Evolutionary conservation across 768 basidiomycete species (phyloP), one percentile per base, ranked within the genome.

Genomic region (Rhizopogon roseolus): DNA sequence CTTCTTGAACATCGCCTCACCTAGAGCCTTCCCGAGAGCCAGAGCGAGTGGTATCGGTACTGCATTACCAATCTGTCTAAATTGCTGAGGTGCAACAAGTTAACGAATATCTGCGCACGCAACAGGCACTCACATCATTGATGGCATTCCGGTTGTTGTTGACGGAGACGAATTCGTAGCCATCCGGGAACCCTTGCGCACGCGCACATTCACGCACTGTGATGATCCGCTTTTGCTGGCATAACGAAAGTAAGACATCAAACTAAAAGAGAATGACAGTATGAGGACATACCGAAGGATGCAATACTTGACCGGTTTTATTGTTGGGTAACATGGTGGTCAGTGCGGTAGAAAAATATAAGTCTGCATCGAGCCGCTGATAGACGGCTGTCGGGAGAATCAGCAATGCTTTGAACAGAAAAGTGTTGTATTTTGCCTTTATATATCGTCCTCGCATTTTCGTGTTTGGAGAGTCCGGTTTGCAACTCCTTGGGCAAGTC

Each of bases 41-140:
- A 78, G 69, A 4, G 85, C 86, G 22, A 90, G 73, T 3, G 84
- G 84, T 7, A 88, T 76, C 3, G 88, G 86, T 6, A 90, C 88
- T 2, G 88, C 89, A 61, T 91, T 91, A 0, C 89, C 90, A 42
- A 91, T 90, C 57, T 90, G 89, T 46, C 79, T 73, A 53, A 84
- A 73, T 82, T 86, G 85, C 89, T 91, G 57, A 22, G 55, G 36
- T 13, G 5, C 36, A 54, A 36, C 38, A 17, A 5, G 19, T 16
- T 60, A 54, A 57, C 46, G 9, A 8, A 10, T 16, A n/a, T 4
- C 53, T 41, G 34, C 53, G 28, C 32, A 40, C 45, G 19, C 27
- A 27, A 41, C 50, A 45, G 27, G 32, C 13, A 73, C 81, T 55
- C 54, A 90, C 89, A 57, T 88, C 84, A 11, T 70, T 60, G 1